A percentile compares a stretch with the other conserved stretches of the same genome.
These are phyloP conservation scores for Bipolaris sorokiniana DNA, from an alignment of 2,329 filamentous ascomycete genomes.

Conservation along the genomic window DNA sequence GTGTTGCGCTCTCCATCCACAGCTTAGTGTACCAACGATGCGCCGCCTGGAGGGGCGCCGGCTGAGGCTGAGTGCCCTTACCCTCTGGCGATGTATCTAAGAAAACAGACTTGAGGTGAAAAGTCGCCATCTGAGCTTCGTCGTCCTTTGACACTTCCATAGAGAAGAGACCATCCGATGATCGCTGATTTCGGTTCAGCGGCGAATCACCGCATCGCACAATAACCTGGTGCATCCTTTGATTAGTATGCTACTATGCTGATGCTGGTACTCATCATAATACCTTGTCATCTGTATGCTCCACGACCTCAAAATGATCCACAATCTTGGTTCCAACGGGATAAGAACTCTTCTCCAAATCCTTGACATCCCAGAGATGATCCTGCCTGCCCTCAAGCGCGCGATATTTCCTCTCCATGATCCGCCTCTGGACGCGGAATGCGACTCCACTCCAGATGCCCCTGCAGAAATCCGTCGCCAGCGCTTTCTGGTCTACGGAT, in stretches of 20 bases:
- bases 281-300: conserved; percentile 46
- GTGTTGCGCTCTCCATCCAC: conserved; percentile 51
- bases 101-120: conserved; percentile 50
- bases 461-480: conserved; percentile 48
- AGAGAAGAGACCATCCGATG: conserved; percentile 47
- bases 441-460: conserved; percentile 48
- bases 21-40: conserved; percentile 50
- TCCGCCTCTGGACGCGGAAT: conserved; percentile 45
- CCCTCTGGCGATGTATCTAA: conserved; percentile 49
- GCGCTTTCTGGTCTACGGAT: conserved; percentile 34
- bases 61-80: conserved; percentile 33
- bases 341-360: conserved; percentile 44
- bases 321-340: conserved; percentile 45
- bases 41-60: conserved; percentile 38
- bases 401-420: conserved; percentile 46
- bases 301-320: conserved; percentile 52
- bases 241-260: conserved; percentile 8
- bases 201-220: conserved; percentile 50
- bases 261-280: too few species aligned
- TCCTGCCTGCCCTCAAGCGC: conserved; percentile 38
- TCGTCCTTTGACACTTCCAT: conserved; percentile 51
- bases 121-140: conserved; percentile 44
- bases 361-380: conserved; percentile 45
- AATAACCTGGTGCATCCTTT: conserved; percentile 33
- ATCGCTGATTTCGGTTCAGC: conserved; percentile 34